A percentile compares a stretch with the other conserved stretches of the same genome.
phyloP scores from a whole-genome alignment of 2,329 filamentous ascomycete species.

The Penicillium sp. region DNA sequence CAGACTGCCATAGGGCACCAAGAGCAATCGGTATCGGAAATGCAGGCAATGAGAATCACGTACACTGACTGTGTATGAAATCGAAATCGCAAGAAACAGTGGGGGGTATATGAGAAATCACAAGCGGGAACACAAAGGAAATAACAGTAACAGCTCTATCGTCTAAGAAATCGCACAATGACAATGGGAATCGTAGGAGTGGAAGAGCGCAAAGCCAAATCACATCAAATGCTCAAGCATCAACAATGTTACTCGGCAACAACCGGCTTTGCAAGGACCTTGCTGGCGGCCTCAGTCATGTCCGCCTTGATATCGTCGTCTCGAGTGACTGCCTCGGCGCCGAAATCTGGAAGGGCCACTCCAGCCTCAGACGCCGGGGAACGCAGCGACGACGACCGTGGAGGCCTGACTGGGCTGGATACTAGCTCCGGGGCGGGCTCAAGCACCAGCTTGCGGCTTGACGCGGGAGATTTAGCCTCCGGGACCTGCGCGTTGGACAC shows the following conservation, averaged over 20 bases:
- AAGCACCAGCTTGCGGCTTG: conserved; percentile 32
- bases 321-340: conserved; percentile 11
- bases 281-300: conserved; percentile 12
- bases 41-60: neutral
- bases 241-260: conserved; percentile 19
- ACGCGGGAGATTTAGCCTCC: conserved; percentile 23
- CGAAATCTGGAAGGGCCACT: conserved; percentile 14
- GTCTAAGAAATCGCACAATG: conserved; percentile 23
- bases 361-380: conserved; percentile 22
- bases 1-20: conserved; percentile 1
- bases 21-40: conserved; percentile 9
- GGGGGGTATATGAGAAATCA: conserved; percentile 26
- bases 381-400: conserved; percentile 45
- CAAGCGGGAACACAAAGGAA: neutral
- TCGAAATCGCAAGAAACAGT: conserved; percentile 16
- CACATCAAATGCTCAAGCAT: conserved; percentile 10
- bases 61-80: conserved; percentile 5
- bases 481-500: conserved; percentile 10
- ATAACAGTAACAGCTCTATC: conserved; percentile 28
- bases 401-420: conserved; percentile 37
- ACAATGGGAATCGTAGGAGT: conserved; percentile 18
- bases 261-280: conserved; percentile 21
- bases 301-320: conserved; percentile 5
- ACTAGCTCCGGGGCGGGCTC: conserved; percentile 40
- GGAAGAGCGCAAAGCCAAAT: conserved; percentile 7